These are phyloP conservation scores for Isatis lusitanica DNA, from an alignment of 441 rosid species.

Conservation along the genomic window DNA sequence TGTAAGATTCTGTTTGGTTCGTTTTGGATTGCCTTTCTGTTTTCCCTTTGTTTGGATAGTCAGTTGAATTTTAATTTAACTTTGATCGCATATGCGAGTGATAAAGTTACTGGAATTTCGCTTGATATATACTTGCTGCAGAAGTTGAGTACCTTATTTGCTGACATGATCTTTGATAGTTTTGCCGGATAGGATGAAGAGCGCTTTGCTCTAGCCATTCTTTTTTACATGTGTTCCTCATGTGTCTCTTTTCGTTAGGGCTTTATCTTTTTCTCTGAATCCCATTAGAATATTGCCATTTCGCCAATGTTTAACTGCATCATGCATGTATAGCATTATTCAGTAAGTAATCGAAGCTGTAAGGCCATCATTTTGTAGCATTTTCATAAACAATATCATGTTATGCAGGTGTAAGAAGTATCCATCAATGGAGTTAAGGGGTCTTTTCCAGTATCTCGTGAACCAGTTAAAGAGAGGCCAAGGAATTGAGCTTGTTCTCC, in stretches of 20 bases:
- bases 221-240: background rate
- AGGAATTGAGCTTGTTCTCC: conserved; percentile 97
- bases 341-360: conserved; percentile 9
- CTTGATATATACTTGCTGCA: background rate
- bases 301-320: background rate
- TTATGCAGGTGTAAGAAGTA: conserved; percentile 92
- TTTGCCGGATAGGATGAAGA: background rate
- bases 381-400: conserved; percentile 13
- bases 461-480: conserved; percentile 95
- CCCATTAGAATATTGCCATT: conserved; percentile 1
- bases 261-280: conserved; percentile 4
- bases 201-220: too few species aligned
- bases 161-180: conserved; percentile 23
- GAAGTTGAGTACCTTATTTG: conserved; percentile 18
- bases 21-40: background rate
- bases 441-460: conserved; percentile 98
- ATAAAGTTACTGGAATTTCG: conserved; percentile 6
- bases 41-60: background rate
- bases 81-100: background rate
- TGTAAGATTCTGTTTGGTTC: background rate
- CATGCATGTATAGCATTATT: conserved; percentile 11
- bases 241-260: background rate
- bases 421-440: conserved; percentile 99
- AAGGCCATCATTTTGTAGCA: conserved; percentile 15
- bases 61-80: background rate